Evolutionary conservation across 2,329 filamentous ascomycete species (phyloP), one percentile per base, ranked within the genome.

Genomic region (Fonsecaea multimorphosa): DNA sequence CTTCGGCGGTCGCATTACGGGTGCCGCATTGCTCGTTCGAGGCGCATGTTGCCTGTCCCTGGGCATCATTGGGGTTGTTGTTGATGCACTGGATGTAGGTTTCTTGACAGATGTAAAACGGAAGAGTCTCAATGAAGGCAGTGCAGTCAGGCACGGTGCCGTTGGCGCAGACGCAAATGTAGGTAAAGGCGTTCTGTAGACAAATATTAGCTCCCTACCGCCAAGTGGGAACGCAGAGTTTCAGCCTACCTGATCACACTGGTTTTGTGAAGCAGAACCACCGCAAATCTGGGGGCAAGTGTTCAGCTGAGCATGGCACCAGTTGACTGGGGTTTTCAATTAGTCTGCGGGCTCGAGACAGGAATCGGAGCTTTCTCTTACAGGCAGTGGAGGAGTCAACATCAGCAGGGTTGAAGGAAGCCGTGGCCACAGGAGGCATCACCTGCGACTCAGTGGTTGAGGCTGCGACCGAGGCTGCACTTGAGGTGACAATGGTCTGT

Each of bases 271-370:
- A 70, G 80, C 77, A 68, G 76, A 73, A 68, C 82, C 81, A 68
- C 81, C 81, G 78, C 88, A 90, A 69, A 89, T 81, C 64, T 82
- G 74, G 16, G 84, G 85, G 78, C 88, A 90, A 52, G 82, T 83
- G 77, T 87, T 86, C 67, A 78, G 77, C 78, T 89, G 80, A 68
- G 81, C 85, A 61, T 77, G 75, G 75, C 88, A 90, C 86, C 86
- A 89, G 64, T 78, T 72, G 67, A 74, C 83, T 84, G 65, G n/a
- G 29, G 34, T 34, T 32, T 19, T 12, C n/a, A 38, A 51, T 66
- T 54, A 63, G 62, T 59, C 22, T 32, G 11, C 19, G 29, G n/a
- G 8, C 4, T 19, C 19, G 24, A 38, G 27, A 9, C 40, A 19
- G 34, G 31, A 9, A 5, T 32, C 16, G n/a, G 7, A 27, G 53